Evolutionary conservation across 257 asterid genomes (phyloP).

Genomic region (Solanum tarapatanum): DNA sequence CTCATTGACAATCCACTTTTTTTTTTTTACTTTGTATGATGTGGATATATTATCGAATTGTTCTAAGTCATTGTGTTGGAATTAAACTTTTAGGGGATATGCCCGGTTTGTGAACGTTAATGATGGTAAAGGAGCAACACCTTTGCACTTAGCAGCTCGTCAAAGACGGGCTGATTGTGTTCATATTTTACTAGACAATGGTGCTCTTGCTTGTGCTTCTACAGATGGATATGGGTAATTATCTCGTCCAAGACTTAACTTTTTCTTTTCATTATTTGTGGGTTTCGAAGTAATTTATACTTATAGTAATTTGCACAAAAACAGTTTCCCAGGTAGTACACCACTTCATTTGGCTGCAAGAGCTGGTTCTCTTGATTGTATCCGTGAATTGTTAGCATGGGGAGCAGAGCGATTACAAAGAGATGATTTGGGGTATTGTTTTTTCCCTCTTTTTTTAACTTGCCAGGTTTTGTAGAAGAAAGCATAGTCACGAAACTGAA

Average conservation of each 20-base stretch:
- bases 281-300: neutral
- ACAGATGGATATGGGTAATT: slow-evolving; percentile 67
- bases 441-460: neutral
- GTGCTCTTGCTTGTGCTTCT: slow-evolving; percentile 83
- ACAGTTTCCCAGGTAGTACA: slow-evolving; percentile 77
- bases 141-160: slow-evolving; percentile 89
- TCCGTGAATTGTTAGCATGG: slow-evolving; percentile 88
- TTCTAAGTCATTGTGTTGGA: neutral
- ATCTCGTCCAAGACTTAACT: neutral
- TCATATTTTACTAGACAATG: slow-evolving; percentile 58
- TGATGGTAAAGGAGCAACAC: slow-evolving; percentile 93
- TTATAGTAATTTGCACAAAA: neutral
- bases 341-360: slow-evolving; percentile 99
- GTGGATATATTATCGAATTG: neutral
- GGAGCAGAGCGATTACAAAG: slow-evolving; percentile 82
- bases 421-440: slow-evolving; percentile 75
- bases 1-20: neutral
- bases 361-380: slow-evolving; percentile 88
- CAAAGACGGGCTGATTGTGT: slow-evolving; percentile 69
- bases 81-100: slow-evolving; percentile 51
- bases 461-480: neutral
- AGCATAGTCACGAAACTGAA: neutral
- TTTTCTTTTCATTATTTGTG: neutral
- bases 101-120: slow-evolving; percentile 85
- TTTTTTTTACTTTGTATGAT: neutral